Evolutionary conservation across 352 stramenopile genomes (phyloP).

Genomic region (Pseudoperonospora humuli): DNA sequence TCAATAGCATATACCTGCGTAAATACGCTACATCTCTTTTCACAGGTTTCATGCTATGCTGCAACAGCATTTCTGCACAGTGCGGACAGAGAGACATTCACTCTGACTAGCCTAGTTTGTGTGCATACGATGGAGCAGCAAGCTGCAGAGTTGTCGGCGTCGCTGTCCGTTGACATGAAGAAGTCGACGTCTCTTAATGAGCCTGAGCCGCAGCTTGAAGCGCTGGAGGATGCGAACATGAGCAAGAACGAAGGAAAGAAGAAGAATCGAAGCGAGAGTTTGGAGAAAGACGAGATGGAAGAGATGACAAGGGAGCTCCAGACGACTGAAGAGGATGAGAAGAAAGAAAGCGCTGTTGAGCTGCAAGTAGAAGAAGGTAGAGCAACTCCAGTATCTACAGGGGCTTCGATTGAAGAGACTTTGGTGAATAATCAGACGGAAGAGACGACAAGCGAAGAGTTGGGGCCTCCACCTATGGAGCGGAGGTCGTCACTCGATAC

Average conservation of each 20-base stretch:
- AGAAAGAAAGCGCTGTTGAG: background rate
- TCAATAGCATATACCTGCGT: background rate
- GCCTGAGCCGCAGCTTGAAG: constrained; percentile 20
- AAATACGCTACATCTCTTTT: constrained; percentile 1
- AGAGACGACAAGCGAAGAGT: constrained; percentile 1
- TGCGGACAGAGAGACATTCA: background rate
- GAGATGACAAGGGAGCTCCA: constrained; percentile 6
- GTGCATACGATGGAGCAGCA: constrained; percentile 5
- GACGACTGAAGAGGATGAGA: constrained; percentile 5
- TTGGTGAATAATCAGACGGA: background rate
- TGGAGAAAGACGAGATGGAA: constrained; percentile 20
- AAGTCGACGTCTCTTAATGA: background rate
- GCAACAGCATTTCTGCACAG: constrained; percentile 4
- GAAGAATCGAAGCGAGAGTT: constrained; percentile 21
- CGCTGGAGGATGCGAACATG: constrained; percentile 1
- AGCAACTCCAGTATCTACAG: background rate
- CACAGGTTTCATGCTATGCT: background rate
- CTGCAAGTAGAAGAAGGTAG: background rate
- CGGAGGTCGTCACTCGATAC: constrained; percentile 15
- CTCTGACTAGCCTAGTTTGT: constrained; percentile 5
- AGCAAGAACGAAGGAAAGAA: constrained; percentile 30
- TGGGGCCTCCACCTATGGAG: constrained; percentile 7
- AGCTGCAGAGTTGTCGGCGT: background rate
- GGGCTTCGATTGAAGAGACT: background rate
- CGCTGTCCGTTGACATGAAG: constrained; percentile 4